phyloP scores from a whole-genome alignment of 2,329 filamentous ascomycete genomes.

The Colletotrichum salicis region DNA sequence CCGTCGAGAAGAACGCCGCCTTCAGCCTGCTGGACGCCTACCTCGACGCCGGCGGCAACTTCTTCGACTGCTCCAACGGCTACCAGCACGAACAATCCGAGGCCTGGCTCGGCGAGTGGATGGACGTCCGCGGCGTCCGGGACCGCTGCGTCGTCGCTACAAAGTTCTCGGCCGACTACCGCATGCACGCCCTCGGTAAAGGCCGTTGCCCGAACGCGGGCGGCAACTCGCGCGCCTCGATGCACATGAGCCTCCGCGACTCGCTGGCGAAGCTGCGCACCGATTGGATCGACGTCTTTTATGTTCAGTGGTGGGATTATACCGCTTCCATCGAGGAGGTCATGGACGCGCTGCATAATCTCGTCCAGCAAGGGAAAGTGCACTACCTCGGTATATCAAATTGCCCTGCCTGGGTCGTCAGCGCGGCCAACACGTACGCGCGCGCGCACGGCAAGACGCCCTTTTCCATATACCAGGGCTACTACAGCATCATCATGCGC shows the following conservation, averaged over 20 bases:
- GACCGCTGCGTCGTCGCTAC: constrained; percentile 66
- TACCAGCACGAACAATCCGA: constrained; percentile 70
- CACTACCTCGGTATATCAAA: constrained; percentile 54
- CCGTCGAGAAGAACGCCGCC: constrained; percentile 62
- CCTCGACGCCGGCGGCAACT: constrained; percentile 70
- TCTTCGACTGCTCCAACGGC: constrained; percentile 72
- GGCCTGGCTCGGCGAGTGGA: constrained; percentile 68
- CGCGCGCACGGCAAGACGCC: constrained; percentile 47
- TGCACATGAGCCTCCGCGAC: constrained; percentile 54
- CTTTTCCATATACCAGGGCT: constrained; percentile 52
- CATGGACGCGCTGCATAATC: constrained; percentile 52
- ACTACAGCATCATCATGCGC: constrained; percentile 47
- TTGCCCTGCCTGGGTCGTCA: constrained; percentile 52
- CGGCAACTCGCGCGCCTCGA: constrained; percentile 54
- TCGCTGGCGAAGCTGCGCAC: constrained; percentile 57
- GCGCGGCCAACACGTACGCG: constrained; percentile 51
- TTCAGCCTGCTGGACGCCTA: constrained; percentile 70
- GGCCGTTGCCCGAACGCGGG: constrained; percentile 51
- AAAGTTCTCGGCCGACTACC: constrained; percentile 65
- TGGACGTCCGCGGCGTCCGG: constrained; percentile 57
- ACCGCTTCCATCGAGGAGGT: constrained; percentile 54
- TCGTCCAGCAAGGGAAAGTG: constrained; percentile 53
- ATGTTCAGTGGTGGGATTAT: constrained; percentile 57
- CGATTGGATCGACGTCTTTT: constrained; percentile 56
- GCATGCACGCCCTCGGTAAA: constrained; percentile 47